Percentiles rank a stretch among this genome's conserved stretches.
Conservation (phyloP, 1,284 basidiomycete species). For the Thelephora terrestris region DNA sequence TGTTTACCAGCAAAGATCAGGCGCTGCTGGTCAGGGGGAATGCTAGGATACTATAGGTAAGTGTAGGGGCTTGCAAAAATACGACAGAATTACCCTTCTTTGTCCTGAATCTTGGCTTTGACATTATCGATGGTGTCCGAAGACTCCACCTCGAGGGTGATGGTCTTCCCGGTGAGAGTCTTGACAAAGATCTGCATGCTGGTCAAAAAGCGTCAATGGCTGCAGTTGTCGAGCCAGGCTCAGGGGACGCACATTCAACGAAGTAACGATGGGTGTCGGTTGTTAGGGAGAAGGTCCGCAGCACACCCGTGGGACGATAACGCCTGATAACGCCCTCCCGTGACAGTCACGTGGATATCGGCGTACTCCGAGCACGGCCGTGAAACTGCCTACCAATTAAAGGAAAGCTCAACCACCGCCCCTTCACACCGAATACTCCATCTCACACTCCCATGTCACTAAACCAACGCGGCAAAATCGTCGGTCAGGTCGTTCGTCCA, state of each 20-base stretch:
- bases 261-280: neutral
- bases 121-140: slow-evolving; percentile 21
- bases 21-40: slow-evolving; percentile 20
- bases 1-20: slow-evolving; percentile 22
- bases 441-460: too few relatives aligned
- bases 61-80: neutral
- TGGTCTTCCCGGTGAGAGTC: slow-evolving; percentile 23
- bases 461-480: too few relatives aligned
- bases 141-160: slow-evolving; percentile 21
- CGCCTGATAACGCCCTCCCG: neutral
- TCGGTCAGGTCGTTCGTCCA: too few relatives aligned
- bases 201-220: neutral
- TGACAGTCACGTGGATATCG: too few relatives aligned
- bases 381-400: too few relatives aligned
- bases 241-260: neutral
- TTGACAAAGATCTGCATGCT: slow-evolving; percentile 25
- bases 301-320: neutral
- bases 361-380: too few relatives aligned
- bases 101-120: slow-evolving; percentile 22
- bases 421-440: too few relatives aligned
- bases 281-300: neutral
- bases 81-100: slow-evolving; percentile 16
- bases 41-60: slow-evolving; percentile 4
- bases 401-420: too few relatives aligned
- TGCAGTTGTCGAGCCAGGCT: neutral